Conservation (phyloP, 345 rosid species). For the Angophora floribunda region DNA sequence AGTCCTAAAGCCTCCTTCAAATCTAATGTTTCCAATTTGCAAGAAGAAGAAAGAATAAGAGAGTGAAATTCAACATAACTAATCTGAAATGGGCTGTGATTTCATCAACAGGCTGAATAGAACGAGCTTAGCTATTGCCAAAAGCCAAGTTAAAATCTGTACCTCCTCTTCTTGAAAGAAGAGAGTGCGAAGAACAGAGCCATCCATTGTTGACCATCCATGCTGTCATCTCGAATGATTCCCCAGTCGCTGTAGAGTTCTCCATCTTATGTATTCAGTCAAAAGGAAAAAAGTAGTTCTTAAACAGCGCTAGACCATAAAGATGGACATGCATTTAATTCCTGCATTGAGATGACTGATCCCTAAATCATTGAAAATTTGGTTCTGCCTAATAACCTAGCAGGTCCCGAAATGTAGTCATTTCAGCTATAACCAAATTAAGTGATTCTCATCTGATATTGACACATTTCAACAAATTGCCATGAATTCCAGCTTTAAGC, state of each 20-base stretch:
- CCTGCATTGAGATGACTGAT: neutral
- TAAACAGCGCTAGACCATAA: neutral
- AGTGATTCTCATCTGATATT: neutral
- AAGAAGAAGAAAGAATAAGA: neutral
- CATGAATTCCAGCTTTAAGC: neutral
- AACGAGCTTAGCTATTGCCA: neutral
- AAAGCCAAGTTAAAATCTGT: neutral
- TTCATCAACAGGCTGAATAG: neutral
- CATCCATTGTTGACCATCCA: neutral
- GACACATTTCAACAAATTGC: neutral
- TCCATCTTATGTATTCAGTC: neutral
- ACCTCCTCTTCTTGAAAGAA: neutral
- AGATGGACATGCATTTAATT: neutral
- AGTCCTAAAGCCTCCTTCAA: neutral
- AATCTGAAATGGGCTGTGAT: neutral
- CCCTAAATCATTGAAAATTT: neutral
- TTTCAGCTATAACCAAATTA: neutral
- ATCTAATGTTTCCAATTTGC: neutral
- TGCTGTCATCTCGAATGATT: neutral
- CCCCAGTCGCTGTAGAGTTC: neutral
- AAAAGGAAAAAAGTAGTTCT: neutral
- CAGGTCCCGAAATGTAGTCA: neutral
- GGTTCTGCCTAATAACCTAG: neutral
- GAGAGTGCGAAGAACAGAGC: neutral
- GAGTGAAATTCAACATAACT: neutral